These are phyloP conservation scores for Leishmania gerbilli DNA, from an alignment of 208 protist species.

Conservation along the genomic window DNA sequence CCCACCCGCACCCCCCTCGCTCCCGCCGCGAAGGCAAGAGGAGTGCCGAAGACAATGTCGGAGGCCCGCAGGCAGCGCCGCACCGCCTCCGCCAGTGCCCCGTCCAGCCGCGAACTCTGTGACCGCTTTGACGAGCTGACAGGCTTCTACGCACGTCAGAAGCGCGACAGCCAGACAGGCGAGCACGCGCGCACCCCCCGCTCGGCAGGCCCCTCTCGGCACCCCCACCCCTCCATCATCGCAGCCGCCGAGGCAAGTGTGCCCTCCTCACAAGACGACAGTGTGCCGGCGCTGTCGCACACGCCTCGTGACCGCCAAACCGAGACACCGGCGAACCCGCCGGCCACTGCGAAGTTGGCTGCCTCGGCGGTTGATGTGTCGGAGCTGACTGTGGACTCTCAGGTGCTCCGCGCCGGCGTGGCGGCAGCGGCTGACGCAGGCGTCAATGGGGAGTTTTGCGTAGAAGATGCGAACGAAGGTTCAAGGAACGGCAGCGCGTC, in stretches of 20 bases:
- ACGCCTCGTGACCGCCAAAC: neutral
- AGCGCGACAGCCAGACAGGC: conserved; percentile 22
- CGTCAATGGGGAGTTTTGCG: neutral
- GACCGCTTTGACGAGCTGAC: conserved; percentile 66
- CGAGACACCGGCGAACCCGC: neutral
- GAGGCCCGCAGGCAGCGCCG: conserved; percentile 34
- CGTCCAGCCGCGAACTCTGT: conserved; percentile 59
- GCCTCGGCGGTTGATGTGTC: conserved; percentile 64
- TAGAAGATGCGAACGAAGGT: neutral
- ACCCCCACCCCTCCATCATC: neutral
- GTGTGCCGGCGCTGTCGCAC: neutral
- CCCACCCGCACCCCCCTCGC: conserved; percentile 12
- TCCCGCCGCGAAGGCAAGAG: conserved; percentile 2
- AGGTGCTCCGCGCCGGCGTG: conserved; percentile 12
- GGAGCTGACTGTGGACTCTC: conserved; percentile 43
- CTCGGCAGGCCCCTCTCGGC: neutral
- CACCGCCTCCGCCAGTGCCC: conserved; percentile 47
- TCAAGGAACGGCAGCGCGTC: neutral
- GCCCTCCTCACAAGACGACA: neutral
- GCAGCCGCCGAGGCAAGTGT: neutral
- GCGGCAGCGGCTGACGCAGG: conserved; percentile 5
- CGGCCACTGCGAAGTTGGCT: neutral
- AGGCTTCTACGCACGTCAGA: conserved; percentile 59
- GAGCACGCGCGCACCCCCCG: conserved; percentile 28
- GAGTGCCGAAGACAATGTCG: neutral